Percentiles rank a stretch among this genome's conserved stretches.
These are phyloP conservation scores for Chamaecrista fasciculata DNA, from an alignment of 306 rosid genomes.

Conservation along the genomic window DNA sequence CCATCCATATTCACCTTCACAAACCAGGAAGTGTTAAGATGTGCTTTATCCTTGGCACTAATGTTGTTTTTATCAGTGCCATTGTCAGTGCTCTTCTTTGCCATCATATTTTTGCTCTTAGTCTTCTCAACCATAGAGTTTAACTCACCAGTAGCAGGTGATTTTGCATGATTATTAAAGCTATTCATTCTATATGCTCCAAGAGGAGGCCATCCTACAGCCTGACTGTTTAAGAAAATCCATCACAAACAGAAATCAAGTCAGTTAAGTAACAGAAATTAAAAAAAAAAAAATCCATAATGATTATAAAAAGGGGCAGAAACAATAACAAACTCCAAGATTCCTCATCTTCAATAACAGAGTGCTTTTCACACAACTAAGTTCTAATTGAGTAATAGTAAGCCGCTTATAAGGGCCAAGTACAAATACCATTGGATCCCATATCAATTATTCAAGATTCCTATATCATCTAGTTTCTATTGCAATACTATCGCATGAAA, in stretches of 20 bases:
- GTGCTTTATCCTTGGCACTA: conserved; percentile 39
- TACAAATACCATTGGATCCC: not conserved
- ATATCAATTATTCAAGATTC: not conserved
- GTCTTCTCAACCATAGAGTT: conserved; percentile 39
- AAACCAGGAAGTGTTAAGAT: conserved; percentile 43
- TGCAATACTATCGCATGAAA: not conserved
- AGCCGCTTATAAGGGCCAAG: not conserved
- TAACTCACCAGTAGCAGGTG: conserved; percentile 45
- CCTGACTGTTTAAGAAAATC: conserved; percentile 52
- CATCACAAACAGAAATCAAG: conserved; percentile 17
- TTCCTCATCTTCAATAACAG: not conserved
- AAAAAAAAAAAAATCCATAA: not conserved
- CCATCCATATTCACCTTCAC: conserved; percentile 92
- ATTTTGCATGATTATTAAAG: conserved; percentile 55
- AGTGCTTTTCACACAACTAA: not conserved
- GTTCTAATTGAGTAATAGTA: not conserved
- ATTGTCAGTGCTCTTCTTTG: conserved; percentile 30
- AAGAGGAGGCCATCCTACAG: conserved; percentile 91
- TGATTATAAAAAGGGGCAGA: not conserved
- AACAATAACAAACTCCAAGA: not conserved
- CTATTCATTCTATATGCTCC: conserved; percentile 66
- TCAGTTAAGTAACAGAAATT: conserved; percentile 18
- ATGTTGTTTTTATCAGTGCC: conserved; percentile 35
- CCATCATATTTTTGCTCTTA: conserved; percentile 29
- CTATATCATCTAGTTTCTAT: not conserved